phyloP scores from a whole-genome alignment of 768 basidiomycete genomes.

The Suillus decipiens region DNA sequence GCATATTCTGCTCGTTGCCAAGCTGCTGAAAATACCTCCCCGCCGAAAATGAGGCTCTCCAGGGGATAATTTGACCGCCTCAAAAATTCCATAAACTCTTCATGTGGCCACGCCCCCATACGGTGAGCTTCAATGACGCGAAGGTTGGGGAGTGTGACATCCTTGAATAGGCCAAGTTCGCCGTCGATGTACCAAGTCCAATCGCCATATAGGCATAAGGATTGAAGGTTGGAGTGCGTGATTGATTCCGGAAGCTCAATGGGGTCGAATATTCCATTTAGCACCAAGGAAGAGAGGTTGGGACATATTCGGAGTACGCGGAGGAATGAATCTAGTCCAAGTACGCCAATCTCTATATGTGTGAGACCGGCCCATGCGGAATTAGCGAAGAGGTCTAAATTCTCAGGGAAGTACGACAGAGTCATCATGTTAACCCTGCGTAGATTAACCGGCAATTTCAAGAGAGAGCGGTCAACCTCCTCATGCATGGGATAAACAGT shows the following conservation, averaged over 20 bases:
- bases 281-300: not conserved
- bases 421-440: not conserved
- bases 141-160: slow-evolving; percentile 19
- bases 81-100: slow-evolving; percentile 21
- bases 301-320: not conserved
- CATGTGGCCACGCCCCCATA: slow-evolving; percentile 17
- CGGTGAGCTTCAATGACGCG: slow-evolving; percentile 12
- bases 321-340: slow-evolving; percentile 5
- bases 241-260: not conserved
- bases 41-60: not conserved
- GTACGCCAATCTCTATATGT: slow-evolving; percentile 10
- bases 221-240: not conserved
- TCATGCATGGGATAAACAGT: too few species aligned
- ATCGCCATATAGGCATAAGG: not conserved
- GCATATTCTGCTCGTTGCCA: not conserved
- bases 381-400: not conserved
- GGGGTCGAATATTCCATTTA: not conserved
- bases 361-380: slow-evolving; percentile 17
- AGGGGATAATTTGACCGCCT: slow-evolving; percentile 22
- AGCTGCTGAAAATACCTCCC: not conserved
- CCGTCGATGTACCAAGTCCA: too few species aligned
- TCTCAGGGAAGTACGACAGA: not conserved
- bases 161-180: slow-evolving; percentile 7
- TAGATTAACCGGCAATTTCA: slow-evolving; percentile 11
- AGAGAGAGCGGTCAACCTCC: not conserved